phyloP scores from a whole-genome alignment of 805 yeast species.

The Hanseniaspora clermontiae region DNA sequence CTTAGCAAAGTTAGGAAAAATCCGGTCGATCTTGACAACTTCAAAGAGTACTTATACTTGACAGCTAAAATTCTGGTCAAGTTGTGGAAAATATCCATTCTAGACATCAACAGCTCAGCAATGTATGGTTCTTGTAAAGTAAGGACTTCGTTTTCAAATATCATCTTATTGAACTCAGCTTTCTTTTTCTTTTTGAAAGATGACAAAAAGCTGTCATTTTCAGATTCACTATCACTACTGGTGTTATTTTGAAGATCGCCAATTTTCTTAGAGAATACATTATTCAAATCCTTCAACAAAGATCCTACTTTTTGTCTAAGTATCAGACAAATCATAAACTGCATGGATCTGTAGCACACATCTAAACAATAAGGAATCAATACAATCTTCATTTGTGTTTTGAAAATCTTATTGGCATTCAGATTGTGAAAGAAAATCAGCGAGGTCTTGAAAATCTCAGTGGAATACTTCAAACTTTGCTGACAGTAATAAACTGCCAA shows the following conservation, averaged over 20 bases:
- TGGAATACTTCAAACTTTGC: conserved; percentile 32
- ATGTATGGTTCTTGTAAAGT: conserved; percentile 22
- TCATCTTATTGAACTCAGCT: conserved; percentile 18
- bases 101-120: conserved; percentile 29
- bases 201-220: conserved; percentile 15
- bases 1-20: conserved; percentile 32
- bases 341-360: conserved; percentile 44
- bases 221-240: conserved; percentile 24
- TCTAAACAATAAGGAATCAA: conserved; percentile 39
- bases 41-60: conserved; percentile 56
- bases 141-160: conserved; percentile 18
- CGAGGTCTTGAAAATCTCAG: conserved; percentile 34
- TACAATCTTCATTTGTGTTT: conserved; percentile 32
- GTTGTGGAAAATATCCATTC: conserved; percentile 33
- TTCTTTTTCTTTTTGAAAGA: conserved; percentile 15
- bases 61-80: conserved; percentile 38
- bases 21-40: conserved; percentile 46
- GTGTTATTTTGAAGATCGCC: conserved; percentile 16
- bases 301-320: conserved; percentile 38
- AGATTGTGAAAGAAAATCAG: conserved; percentile 31
- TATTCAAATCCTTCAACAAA: conserved; percentile 25
- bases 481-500: conserved; percentile 33
- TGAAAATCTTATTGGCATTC: conserved; percentile 24
- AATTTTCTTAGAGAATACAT: conserved; percentile 16
- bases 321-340: conserved; percentile 44